Percentiles rank a stretch among this genome's conserved stretches.
Conservation (phyloP, 2,329 filamentous ascomycete genomes). For the Ophiostoma tasmaniense region DNA sequence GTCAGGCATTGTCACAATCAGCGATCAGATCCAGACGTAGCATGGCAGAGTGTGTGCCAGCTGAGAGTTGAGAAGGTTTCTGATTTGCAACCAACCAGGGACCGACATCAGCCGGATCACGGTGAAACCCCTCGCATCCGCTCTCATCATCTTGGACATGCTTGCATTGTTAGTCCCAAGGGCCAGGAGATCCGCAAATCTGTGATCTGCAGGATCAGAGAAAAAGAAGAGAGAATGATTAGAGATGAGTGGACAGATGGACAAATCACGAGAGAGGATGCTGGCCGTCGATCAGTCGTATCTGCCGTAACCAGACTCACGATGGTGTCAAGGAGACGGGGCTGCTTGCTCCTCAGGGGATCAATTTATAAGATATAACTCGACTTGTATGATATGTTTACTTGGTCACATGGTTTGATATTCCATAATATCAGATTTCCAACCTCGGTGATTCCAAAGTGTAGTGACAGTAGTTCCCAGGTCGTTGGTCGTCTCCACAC, state of each 20-base stretch:
- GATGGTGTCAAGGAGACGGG: not conserved
- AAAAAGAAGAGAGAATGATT: not conserved
- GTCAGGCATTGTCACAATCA: not conserved
- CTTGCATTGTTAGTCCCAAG: not conserved
- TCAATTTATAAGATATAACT: not conserved
- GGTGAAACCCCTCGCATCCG: not conserved
- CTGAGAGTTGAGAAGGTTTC: not conserved
- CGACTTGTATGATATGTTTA: not conserved
- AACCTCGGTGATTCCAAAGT: too few species aligned
- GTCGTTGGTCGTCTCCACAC: not conserved
- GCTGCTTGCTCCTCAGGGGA: not conserved
- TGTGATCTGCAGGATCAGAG: not conserved
- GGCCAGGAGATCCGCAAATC: not conserved
- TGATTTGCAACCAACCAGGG: not conserved
- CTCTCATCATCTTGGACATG: too few species aligned
- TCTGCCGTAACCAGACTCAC: not conserved
- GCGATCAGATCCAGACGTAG: not conserved
- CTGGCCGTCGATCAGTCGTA: not conserved
- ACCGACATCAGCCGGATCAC: not conserved
- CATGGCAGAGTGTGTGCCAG: not conserved
- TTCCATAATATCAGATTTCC: too few species aligned
- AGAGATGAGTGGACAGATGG: not conserved
- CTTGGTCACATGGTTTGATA: not conserved
- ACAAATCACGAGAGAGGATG: not conserved
- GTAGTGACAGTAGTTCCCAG: not conserved